Base-by-base conservation (phyloP, 2,329 filamentous ascomycete genomes). In the Samsoniella hepiali region DNA sequence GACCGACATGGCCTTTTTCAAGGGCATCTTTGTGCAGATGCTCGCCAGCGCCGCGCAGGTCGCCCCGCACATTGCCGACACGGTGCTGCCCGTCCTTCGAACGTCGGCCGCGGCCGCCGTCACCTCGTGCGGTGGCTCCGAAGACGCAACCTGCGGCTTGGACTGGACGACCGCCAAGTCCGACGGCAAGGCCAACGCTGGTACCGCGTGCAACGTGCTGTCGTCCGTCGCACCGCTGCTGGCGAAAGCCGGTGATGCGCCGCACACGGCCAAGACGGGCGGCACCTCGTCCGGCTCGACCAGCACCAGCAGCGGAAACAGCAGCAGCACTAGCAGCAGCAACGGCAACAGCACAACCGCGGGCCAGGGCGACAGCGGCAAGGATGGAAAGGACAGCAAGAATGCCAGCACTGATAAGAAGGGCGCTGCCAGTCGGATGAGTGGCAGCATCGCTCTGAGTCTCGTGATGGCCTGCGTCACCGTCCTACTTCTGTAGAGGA, bases 1-100 rank as follows among this genome's bases (percentile, higher is more conserved):
- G 67, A 81, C 81, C 50, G 88, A 90, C 67, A 86, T 89, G 74
- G 75, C 81, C 63, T 82, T 83, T 6, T 88, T 87, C 78, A 88
- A 88, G 69, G 85, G 84, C n/a, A 82, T 85, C 56, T 74, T 88
- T 27, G 77, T 82, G 38, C 79, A 82, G 29, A 86, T 83, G 81
- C 79, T 88, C 68, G 80, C 81, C 7, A 75, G 79, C 53, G 79
- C 81, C 2, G 79, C 80, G 2, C 77, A 84, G 64, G 67, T 88
- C 36, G 84, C 84, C 1, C 85, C 86, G 0, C 82, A 79, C 51
- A 83, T 82, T 0, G 73, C 75, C 32, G 72, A 77, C 2, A 72
- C 71, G 13, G 82, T 89, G 61, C 76, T 80, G 56, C 78, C 82
- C 1, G 79, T 82, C 47, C 74, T 88, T 2, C 73, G 76, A 55